Evolutionary conservation across 257 asterid genomes (phyloP).

Genomic region (Solanum chiquidenum): DNA sequence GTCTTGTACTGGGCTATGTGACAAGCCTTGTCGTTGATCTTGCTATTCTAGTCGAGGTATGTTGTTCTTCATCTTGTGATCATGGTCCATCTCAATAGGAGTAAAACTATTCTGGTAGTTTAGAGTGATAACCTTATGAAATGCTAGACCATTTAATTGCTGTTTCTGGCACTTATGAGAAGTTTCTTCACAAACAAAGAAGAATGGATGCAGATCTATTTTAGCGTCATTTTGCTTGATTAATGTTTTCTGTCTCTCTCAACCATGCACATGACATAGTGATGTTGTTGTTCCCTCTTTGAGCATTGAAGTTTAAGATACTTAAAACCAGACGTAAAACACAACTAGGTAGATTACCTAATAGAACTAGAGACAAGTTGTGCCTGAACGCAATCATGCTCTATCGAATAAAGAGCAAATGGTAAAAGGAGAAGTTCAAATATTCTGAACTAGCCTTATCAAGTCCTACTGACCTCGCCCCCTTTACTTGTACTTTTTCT

Average conservation of each 20-base stretch:
- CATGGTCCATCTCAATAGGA: neutral
- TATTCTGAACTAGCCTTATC: neutral
- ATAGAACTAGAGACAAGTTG: neutral
- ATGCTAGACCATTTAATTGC: neutral
- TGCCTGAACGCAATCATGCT: neutral
- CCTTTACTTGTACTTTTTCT: neutral
- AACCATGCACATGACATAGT: neutral
- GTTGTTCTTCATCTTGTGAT: neutral
- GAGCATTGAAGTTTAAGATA: neutral
- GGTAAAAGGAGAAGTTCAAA: neutral
- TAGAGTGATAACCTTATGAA: neutral
- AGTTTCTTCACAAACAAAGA: neutral
- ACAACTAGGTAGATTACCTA: neutral
- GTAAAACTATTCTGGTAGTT: neutral
- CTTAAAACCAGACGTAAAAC: neutral
- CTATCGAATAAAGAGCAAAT: neutral
- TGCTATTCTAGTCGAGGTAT: constrained; percentile 82
- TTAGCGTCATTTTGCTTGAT: neutral
- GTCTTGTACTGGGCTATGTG: constrained; percentile 91
- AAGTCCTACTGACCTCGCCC: neutral
- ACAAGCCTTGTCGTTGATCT: constrained; percentile 93
- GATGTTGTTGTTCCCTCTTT: neutral
- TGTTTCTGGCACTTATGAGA: neutral
- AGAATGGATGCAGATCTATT: neutral
- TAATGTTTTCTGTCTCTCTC: neutral